Evolutionary conservation across 441 rosid genomes (phyloP).

Genomic region (Pelargonium myrrhifolium): DNA sequence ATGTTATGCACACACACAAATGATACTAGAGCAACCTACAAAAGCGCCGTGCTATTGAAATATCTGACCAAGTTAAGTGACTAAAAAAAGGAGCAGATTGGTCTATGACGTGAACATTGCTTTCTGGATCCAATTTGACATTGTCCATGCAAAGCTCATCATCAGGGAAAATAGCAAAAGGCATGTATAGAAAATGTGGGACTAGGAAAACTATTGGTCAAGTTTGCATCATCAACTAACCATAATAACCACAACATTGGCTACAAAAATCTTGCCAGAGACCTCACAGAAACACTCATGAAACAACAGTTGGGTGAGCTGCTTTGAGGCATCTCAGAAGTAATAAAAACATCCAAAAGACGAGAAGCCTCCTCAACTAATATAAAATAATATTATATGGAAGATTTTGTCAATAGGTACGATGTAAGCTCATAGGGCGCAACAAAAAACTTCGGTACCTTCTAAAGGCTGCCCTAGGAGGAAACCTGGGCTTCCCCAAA

Average conservation of each 20-base stretch:
- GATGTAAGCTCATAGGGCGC: not conserved
- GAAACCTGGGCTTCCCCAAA: constrained; percentile 21
- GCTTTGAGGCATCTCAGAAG: not conserved
- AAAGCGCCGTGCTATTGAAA: not conserved
- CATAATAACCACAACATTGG: not conserved
- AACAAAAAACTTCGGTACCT: not conserved
- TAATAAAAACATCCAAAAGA: not conserved
- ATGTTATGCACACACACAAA: not conserved
- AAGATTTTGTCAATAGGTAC: not conserved
- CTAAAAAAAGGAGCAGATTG: not conserved
- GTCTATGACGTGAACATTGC: not conserved
- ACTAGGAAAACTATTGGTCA: too few relatives aligned
- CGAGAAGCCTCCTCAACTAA: not conserved
- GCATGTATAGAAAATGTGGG: too few relatives aligned
- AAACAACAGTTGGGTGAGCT: not conserved
- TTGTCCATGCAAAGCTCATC: not conserved
- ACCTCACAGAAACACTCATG: not conserved
- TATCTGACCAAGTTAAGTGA: not conserved
- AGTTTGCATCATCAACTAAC: too few relatives aligned
- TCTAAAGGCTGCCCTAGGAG: constrained; percentile 1
- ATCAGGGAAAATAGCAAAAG: too few relatives aligned
- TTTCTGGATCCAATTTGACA: not conserved
- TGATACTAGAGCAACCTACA: too few relatives aligned
- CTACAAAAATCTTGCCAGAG: not conserved
- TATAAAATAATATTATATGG: not conserved